Evolutionary conservation across 2,329 filamentous ascomycete genomes (phyloP).

Genomic region (Colletotrichum sojae): DNA sequence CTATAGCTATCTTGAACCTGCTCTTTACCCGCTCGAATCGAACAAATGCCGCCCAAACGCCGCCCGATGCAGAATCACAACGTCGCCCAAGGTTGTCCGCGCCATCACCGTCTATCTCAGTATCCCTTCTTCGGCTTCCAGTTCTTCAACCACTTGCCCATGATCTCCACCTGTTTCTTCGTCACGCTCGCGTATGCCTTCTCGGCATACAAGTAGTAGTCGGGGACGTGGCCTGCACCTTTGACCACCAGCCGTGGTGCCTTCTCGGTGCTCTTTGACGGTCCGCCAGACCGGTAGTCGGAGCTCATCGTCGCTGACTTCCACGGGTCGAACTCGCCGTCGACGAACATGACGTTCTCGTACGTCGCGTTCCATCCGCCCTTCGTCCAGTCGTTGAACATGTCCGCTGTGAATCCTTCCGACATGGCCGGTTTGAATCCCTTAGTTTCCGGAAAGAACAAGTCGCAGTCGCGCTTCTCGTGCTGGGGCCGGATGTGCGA

Average conservation of each 20-base stretch:
- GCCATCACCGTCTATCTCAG: not conserved
- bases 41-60: not conserved
- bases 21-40: too few relatives aligned
- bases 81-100: not conserved
- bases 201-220: conserved; percentile 12
- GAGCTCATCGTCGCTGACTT: conserved; percentile 34
- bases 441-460: conserved; percentile 21
- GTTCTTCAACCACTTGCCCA: conserved; percentile 35
- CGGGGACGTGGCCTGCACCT: conserved; percentile 26
- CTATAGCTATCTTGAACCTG: too few relatives aligned
- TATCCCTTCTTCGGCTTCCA: conserved; percentile 33
- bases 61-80: conserved; percentile 5
- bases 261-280: conserved; percentile 23
- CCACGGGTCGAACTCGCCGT: conserved; percentile 39
- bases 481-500: conserved; percentile 14
- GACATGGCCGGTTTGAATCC: conserved; percentile 24
- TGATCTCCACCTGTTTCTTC: conserved; percentile 25
- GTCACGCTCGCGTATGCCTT: conserved; percentile 6
- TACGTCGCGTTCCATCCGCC: conserved; percentile 31
- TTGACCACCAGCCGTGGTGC: conserved; percentile 26
- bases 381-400: conserved; percentile 32
- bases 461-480: conserved; percentile 14
- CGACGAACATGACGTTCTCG: conserved; percentile 35
- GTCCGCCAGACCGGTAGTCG: conserved; percentile 30
- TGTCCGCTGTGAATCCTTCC: conserved; percentile 30